Conservation (phyloP, 352 stramenopile species). For the Phytophthora citrophthora region DNA sequence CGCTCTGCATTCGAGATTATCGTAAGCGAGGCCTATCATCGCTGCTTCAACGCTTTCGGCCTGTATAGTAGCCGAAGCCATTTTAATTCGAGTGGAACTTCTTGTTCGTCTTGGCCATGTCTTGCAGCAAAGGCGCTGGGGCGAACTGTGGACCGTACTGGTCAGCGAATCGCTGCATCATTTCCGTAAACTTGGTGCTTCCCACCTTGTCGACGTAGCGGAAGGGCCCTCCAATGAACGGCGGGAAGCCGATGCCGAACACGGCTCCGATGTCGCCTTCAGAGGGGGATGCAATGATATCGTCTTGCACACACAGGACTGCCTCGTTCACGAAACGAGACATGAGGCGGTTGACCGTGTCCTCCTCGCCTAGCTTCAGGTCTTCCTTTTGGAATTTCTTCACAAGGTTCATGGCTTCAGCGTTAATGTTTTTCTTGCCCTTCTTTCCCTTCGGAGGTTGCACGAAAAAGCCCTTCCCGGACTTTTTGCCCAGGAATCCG, state of each 20-base stretch:
- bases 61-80: constrained; percentile 17
- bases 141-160: constrained; percentile 97
- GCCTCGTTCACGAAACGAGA: constrained; percentile 98
- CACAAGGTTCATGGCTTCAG: constrained; percentile 83
- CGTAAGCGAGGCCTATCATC: constrained; percentile 3
- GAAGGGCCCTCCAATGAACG: constrained; percentile 98
- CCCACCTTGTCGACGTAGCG: constrained; percentile 95
- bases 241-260: constrained; percentile 98
- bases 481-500: constrained; percentile 96
- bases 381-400: constrained; percentile 84
- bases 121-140: constrained; percentile 95
- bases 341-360: constrained; percentile 94
- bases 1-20: constrained; percentile 18
- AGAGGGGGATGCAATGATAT: constrained; percentile 96
- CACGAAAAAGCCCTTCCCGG: constrained; percentile 97
- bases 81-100: constrained; percentile 95
- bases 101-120: constrained; percentile 97
- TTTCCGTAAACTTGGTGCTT: constrained; percentile 94
- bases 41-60: background rate
- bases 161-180: constrained; percentile 96
- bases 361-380: constrained; percentile 81
- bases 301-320: constrained; percentile 96
- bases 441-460: constrained; percentile 94
- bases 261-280: constrained; percentile 99
- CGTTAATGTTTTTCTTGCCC: constrained; percentile 87